Percentiles rank a stretch among this genome's conserved stretches.
Evolutionary conservation across 2,329 filamentous ascomycete genomes (phyloP).

Genomic region (Beauveria bassiana): DNA sequence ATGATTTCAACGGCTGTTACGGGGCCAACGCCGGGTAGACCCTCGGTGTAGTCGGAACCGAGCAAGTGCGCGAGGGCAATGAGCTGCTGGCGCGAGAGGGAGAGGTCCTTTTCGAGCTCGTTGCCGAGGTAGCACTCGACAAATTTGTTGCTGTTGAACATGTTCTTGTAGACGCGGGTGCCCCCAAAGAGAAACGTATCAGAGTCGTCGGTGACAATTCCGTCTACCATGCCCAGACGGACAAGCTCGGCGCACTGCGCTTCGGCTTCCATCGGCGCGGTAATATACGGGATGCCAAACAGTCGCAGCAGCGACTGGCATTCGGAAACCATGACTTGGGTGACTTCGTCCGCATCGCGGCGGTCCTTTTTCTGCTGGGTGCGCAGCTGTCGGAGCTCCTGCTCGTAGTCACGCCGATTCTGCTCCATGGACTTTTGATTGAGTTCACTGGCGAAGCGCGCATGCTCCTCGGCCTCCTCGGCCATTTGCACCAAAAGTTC

Average conservation of each 20-base stretch:
- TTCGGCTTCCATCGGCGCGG: conserved; percentile 97
- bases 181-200: conserved; percentile 97
- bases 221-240: conserved; percentile 78
- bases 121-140: conserved; percentile 87
- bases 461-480: conserved; percentile 87
- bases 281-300: conserved; percentile 94
- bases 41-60: conserved; percentile 92
- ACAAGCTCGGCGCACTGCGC: conserved; percentile 95
- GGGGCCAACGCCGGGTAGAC: conserved; percentile 81
- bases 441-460: conserved; percentile 79
- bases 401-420: conserved; percentile 73
- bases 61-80: conserved; percentile 87
- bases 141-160: conserved; percentile 98
- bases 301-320: conserved; percentile 84
- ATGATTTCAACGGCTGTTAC: conserved; percentile 93
- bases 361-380: conserved; percentile 95
- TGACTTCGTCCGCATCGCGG: conserved; percentile 92
- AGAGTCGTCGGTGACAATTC: conserved; percentile 94
- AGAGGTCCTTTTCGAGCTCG: conserved; percentile 85
- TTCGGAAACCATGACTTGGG: conserved; percentile 90
- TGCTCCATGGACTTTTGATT: conserved; percentile 66
- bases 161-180: conserved; percentile 96
- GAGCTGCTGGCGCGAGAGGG: conserved; percentile 75
- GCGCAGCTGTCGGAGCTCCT: conserved; percentile 77
- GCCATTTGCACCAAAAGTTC: conserved; percentile 81